A percentile compares a stretch with the other conserved stretches of the same genome.
Evolutionary conservation across 768 basidiomycete species (phyloP).

Genomic region (Xerocomellus intermedius): DNA sequence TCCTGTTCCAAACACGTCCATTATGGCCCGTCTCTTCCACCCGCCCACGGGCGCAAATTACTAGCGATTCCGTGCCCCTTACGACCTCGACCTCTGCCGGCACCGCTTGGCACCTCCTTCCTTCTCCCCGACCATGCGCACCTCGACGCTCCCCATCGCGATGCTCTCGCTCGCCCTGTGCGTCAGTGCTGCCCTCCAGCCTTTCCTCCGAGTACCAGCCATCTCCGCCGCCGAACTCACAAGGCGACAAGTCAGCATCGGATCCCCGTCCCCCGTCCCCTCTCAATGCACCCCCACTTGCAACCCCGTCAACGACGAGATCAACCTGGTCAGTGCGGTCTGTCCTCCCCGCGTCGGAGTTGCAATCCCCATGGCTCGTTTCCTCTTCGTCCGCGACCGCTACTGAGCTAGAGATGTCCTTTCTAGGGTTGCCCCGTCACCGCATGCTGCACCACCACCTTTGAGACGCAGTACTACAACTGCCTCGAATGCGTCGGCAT

Average conservation of each 20-base stretch:
- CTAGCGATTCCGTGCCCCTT: not conserved
- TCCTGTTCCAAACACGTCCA: not conserved
- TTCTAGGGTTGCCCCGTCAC: constrained; percentile 29
- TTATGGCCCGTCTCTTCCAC: no score
- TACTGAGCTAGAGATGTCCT: not conserved
- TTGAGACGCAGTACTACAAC: constrained; percentile 39
- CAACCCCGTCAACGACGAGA: constrained; percentile 23
- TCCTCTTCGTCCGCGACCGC: not conserved
- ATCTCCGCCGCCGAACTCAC: not conserved
- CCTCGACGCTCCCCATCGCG: not conserved
- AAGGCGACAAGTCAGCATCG: constrained; percentile 21
- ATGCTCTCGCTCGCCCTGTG: constrained; percentile 3
- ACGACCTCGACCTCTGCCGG: no score
- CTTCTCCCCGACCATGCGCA: constrained; percentile 14
- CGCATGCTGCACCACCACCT: constrained; percentile 40
- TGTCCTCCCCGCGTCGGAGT: constrained; percentile 2
- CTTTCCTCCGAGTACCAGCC: not conserved
- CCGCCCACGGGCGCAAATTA: no score
- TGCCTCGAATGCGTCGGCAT: constrained; percentile 42
- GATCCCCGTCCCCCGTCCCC: constrained; percentile 14
- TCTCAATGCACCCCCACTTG: constrained; percentile 25
- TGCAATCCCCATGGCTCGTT: not conserved
- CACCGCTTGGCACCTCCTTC: constrained; percentile 4
- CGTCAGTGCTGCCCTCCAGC: constrained; percentile 1
- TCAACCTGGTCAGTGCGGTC: constrained; percentile 19